phyloP scores from a whole-genome alignment of 257 asterid genomes.

The Plectranthus barbatus region DNA sequence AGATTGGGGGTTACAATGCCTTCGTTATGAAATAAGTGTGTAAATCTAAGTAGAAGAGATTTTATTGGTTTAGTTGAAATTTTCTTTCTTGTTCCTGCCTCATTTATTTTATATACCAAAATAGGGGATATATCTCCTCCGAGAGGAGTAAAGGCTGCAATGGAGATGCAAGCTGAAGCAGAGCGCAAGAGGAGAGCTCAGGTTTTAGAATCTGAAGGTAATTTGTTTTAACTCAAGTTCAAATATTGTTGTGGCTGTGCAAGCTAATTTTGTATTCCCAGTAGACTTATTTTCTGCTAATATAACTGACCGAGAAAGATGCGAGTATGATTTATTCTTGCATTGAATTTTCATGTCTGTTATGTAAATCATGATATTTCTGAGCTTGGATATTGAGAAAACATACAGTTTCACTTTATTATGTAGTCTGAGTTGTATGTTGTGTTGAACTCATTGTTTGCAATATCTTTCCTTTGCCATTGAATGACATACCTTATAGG shows the following conservation, averaged over 20 bases:
- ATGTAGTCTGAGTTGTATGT: neutral
- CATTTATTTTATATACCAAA: constrained; percentile 9
- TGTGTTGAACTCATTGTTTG: neutral
- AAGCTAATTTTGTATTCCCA: neutral
- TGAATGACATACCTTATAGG: neutral
- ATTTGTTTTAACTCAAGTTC: neutral
- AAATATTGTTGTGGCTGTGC: neutral
- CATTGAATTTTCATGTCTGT: neutral
- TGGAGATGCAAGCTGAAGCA: constrained; percentile 99
- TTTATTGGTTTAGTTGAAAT: constrained; percentile 1
- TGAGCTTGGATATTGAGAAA: neutral
- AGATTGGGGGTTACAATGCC: constrained; percentile 87
- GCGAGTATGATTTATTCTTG: neutral
- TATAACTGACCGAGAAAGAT: neutral
- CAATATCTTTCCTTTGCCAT: neutral
- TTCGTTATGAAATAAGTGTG: constrained; percentile 96
- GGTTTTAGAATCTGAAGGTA: constrained; percentile 89
- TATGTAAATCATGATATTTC: neutral
- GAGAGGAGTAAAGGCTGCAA: constrained; percentile 75
- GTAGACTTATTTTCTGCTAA: neutral
- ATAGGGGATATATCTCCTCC: constrained; percentile 95
- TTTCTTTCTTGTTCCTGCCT: neutral
- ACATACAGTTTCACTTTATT: neutral
- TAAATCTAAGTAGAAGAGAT: neutral
- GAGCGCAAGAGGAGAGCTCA: constrained; percentile 94